phyloP scores from a whole-genome alignment of 2,329 filamentous ascomycete genomes.

The Graphiopsis chlorocephala region DNA sequence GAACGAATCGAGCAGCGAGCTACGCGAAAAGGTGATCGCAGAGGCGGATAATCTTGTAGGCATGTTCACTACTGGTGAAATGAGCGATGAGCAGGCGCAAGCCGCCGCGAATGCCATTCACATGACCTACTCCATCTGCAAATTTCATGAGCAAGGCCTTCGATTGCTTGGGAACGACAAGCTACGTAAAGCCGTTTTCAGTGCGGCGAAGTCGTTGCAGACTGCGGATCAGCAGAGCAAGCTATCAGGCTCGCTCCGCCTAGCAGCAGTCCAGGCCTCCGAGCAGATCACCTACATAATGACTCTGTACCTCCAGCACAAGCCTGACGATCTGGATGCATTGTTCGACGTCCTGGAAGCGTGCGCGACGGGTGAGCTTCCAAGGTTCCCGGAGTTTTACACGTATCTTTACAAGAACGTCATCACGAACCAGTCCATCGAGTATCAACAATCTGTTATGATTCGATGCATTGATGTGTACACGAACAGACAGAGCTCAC shows the following conservation, averaged over 20 bases:
- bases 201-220: constrained; percentile 75
- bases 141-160: constrained; percentile 59
- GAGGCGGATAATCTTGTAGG: constrained; percentile 71
- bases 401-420: constrained; percentile 82
- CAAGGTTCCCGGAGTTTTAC: constrained; percentile 70
- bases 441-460: constrained; percentile 79
- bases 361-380: constrained; percentile 79
- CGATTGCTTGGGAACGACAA: constrained; percentile 62
- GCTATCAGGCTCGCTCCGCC: constrained; percentile 68
- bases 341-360: constrained; percentile 82
- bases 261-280: constrained; percentile 83
- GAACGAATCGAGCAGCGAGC: constrained; percentile 68
- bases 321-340: constrained; percentile 64
- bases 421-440: constrained; percentile 78
- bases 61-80: constrained; percentile 59
- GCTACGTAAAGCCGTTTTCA: constrained; percentile 58
- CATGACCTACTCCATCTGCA: constrained; percentile 73
- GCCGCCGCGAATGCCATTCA: constrained; percentile 79
- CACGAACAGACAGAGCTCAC: constrained; percentile 70
- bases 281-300: constrained; percentile 86
- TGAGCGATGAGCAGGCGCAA: constrained; percentile 66
- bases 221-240: constrained; percentile 66
- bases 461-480: constrained; percentile 87
- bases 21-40: constrained; percentile 71
- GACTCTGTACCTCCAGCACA: constrained; percentile 72